Base-by-base conservation (phyloP, 2,329 filamentous ascomycete genomes). In the Dactylella cylindrospora region DNA sequence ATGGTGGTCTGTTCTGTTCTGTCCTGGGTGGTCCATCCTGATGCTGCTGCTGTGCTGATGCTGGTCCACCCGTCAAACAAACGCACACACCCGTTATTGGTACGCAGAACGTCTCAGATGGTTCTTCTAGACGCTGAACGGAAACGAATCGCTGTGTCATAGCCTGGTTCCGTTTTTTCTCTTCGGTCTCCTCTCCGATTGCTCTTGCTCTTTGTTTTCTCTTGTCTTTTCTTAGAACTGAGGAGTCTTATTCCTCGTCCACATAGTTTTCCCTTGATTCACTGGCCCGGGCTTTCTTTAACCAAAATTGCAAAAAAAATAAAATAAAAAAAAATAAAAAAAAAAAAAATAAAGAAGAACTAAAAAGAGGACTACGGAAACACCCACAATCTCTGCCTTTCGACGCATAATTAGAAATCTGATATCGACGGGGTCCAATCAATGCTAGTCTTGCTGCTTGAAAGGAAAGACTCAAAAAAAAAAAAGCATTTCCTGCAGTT, bases 321-420 rank as follows among this genome's bases (percentile, higher is more conserved):
- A 43, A 26, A 43, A 43, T 6, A 43, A 43, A 43, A 43, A 23
- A 43, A 43, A 43, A 43, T 22, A 26, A 26, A 43, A 43, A 43
- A 43, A 43, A 43, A 43, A 43, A 43, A 26, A 26, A 47, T 29
- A n/a, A 12, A 7, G 15, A 35, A 28, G 25, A 12, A 39, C 8
- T 8, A 39, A 39, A 10, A 17, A 39, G 9, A 39, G 17, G 10
- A 9, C 35, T 8, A 39, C 17, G 35, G 10, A 19, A 19, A 31
- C 8, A 31, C n/a, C n/a, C n/a, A n/a, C n/a, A n/a, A n/a, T n/a
- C n/a, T n/a, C n/a, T n/a, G 29, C 12, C 22, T 47, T 31, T 31
- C 29, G 55, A 49, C 35, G 47, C 47, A 61, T 53, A 52, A 53
- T 61, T 61, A 61, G 55, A 61, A 61, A 46, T 47, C 55, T n/a